Conservation (phyloP, 2,329 filamentous ascomycete species). For the Pyricularia pennisetigena region DNA sequence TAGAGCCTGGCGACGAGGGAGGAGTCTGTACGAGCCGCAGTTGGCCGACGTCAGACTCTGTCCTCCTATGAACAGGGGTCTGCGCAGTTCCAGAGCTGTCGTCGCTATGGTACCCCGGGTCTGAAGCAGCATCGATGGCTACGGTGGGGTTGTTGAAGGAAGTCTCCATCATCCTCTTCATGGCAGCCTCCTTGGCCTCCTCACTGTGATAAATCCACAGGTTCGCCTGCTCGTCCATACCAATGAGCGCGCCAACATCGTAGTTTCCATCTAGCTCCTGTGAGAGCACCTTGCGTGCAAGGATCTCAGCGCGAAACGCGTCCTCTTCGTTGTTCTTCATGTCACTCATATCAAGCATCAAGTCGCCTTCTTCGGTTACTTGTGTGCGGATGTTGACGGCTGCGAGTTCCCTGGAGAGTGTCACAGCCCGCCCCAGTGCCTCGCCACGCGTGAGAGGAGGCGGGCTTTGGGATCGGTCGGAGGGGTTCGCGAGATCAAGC, state of each 20-base stretch:
- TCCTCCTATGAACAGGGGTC: conserved; percentile 43
- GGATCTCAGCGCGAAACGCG: conserved; percentile 80
- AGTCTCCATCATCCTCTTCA: conserved; percentile 50
- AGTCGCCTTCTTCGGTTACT: conserved; percentile 84
- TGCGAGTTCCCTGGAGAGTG: conserved; percentile 77
- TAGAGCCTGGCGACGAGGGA: conserved; percentile 60
- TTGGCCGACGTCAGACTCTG: conserved; percentile 56
- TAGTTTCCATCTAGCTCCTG: conserved; percentile 93
- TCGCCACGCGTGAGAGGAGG: conserved; percentile 62
- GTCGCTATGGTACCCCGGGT: conserved; percentile 93
- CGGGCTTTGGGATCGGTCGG: conserved; percentile 64
- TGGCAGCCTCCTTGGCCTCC: conserved; percentile 84
- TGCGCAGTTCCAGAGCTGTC: conserved; percentile 51
- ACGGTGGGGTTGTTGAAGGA: conserved; percentile 39
- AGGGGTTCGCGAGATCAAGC: conserved; percentile 24
- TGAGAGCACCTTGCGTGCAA: conserved; percentile 83
- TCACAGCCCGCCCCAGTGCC: conserved; percentile 73
- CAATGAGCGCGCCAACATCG: conserved; percentile 90
- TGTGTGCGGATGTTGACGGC: conserved; percentile 86
- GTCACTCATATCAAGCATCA: conserved; percentile 97
- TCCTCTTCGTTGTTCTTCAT: conserved; percentile 95
- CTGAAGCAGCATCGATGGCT: conserved; percentile 73
- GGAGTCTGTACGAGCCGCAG: conserved; percentile 46
- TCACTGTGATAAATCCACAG: conserved; percentile 99
- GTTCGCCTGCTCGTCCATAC: conserved; percentile 90